phyloP scores from a whole-genome alignment of 2,329 filamentous ascomycete species.

The Periconia digitata region DNA sequence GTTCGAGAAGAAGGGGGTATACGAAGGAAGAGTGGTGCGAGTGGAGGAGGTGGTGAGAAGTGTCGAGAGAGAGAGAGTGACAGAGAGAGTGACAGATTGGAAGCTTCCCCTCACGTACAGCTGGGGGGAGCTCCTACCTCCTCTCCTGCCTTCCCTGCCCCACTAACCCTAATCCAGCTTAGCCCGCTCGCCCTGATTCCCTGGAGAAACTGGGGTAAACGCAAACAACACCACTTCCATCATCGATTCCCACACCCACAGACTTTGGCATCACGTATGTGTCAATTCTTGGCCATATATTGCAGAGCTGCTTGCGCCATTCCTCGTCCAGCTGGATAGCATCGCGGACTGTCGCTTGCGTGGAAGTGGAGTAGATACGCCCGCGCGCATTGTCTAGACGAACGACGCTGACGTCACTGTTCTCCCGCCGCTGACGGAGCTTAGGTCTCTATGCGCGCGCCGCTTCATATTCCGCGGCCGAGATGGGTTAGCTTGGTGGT shows the following conservation, averaged over 20 bases:
- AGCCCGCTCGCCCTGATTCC: not conserved
- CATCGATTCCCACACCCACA: not conserved
- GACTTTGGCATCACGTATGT: not conserved
- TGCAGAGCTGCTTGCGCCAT: not conserved
- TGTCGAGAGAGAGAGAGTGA: not conserved
- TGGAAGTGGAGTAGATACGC: not conserved
- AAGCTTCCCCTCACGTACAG: not conserved
- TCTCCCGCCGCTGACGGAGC: not conserved
- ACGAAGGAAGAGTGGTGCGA: not conserved
- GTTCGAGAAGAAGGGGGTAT: not conserved
- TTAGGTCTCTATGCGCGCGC: not conserved
- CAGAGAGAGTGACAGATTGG: not conserved
- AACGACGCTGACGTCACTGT: not conserved
- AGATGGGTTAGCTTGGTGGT: not conserved
- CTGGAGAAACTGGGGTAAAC: not conserved
- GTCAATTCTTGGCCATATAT: not conserved
- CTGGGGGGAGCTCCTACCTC: not conserved
- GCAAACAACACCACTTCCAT: not conserved
- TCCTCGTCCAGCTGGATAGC: not conserved
- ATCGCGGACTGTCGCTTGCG: not conserved
- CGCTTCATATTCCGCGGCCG: conserved; percentile 1
- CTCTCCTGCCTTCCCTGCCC: too few relatives aligned
- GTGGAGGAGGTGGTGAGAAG: not conserved
- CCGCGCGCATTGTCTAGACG: not conserved
- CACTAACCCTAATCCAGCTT: not conserved